phyloP scores from a whole-genome alignment of 495 filamentous ascomycete genomes.

The Aspergillus leporis region DNA sequence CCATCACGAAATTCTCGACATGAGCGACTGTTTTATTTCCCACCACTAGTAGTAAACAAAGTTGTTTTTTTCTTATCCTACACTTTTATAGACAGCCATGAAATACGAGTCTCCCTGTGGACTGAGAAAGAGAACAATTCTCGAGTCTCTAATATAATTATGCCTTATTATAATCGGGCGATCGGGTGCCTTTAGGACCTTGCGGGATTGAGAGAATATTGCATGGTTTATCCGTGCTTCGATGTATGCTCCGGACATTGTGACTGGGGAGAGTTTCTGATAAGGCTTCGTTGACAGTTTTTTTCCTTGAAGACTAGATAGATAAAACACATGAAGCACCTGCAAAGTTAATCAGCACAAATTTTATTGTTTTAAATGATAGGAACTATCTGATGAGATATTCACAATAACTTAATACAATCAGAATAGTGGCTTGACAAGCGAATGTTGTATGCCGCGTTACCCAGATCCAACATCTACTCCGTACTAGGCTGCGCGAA shows the following conservation, averaged over 20 bases:
- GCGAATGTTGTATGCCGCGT: no score
- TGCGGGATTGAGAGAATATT: slow-evolving; percentile 14
- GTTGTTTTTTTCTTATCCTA: slow-evolving; percentile 7
- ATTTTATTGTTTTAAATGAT: no score
- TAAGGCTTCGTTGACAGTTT: no score
- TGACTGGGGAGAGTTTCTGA: no score
- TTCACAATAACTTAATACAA: no score
- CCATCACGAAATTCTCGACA: slow-evolving; percentile 32
- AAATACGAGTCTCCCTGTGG: slow-evolving; percentile 14
- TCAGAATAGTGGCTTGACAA: no score
- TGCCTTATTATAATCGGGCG: slow-evolving; percentile 18
- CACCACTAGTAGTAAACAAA: slow-evolving; percentile 11
- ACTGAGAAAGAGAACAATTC: slow-evolving; percentile 13
- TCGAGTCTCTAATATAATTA: slow-evolving; percentile 15
- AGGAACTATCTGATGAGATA: no score
- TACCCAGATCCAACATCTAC: no score
- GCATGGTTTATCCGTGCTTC: slow-evolving; percentile 8
- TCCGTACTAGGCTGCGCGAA: no score
- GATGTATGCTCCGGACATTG: slow-evolving; percentile 3
- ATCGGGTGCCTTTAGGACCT: slow-evolving; percentile 19
- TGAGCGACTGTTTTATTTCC: slow-evolving; percentile 16
- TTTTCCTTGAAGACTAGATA: no score
- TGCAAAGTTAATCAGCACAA: no score
- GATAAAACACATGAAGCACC: no score
- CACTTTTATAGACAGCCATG: slow-evolving; percentile 12